phyloP scores from a whole-genome alignment of 768 basidiomycete genomes.

The Scleroderma citrinum region DNA sequence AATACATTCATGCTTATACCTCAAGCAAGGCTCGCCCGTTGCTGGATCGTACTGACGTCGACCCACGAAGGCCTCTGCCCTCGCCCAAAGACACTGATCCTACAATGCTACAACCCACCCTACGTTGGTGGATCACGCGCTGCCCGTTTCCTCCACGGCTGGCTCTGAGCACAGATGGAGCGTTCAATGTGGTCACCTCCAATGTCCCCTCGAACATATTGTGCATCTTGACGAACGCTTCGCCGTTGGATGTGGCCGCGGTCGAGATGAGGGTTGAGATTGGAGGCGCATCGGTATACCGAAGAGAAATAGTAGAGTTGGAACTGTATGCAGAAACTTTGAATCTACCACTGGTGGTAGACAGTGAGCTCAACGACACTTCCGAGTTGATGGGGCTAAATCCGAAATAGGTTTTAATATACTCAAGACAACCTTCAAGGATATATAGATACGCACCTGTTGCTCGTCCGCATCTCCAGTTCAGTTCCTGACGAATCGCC shows the following conservation, averaged over 20 bases:
- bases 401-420: background rate
- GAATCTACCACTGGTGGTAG: conserved; percentile 25
- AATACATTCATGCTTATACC: conserved; percentile 7
- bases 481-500: background rate
- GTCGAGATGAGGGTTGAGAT: conserved; percentile 25
- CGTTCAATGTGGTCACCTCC: conserved; percentile 24
- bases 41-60: conserved; percentile 14
- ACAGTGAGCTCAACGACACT: conserved; percentile 23
- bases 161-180: conserved; percentile 1
- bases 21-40: conserved; percentile 17
- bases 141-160: conserved; percentile 1
- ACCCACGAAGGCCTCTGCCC: background rate
- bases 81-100: conserved; percentile 18
- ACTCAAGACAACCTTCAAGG: background rate
- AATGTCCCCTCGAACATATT: conserved; percentile 37
- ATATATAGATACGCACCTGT: conserved; percentile 13
- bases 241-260: conserved; percentile 30
- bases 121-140: conserved; percentile 15
- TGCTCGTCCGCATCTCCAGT: conserved; percentile 19
- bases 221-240: conserved; percentile 24
- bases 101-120: background rate
- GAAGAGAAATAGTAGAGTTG: conserved; percentile 27
- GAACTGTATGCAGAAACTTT: conserved; percentile 26
- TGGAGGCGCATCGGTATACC: conserved; percentile 27
- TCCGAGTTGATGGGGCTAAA: conserved; percentile 16